Base-by-base conservation (phyloP, 1,284 basidiomycete genomes). In the Microbotryum saponariae region DNA sequence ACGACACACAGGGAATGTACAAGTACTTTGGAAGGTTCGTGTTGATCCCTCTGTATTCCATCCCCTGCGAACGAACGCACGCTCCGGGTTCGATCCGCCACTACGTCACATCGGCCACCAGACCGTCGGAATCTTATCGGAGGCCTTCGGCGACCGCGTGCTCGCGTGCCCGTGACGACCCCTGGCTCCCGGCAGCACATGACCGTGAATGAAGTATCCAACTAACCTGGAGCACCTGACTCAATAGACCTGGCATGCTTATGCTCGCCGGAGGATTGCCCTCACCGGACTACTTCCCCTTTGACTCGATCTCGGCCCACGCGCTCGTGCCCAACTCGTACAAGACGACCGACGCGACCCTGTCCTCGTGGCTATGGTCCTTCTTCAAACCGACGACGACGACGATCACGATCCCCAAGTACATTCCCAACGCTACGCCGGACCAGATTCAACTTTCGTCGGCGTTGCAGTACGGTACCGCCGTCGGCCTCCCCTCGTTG, bases 381-480 rank as follows among this genome's bases (percentile, higher is more conserved):
- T 75, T 88, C 18, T 84, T 91, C 67, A 76, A 79, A 50, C 78
- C 80, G 57, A 81, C 78, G 69, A 82, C 82, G 3, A 75, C 74
- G 21, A 71, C 77, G 9, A 75, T 89, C 59, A 78, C 77, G 5
- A 78, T 91, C 37, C 83, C 83, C 6, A 90, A 88, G 75, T 68
- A 73, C 72, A 62, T 71, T 8, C 62, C 69, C 67, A 75, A 16
- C 71, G 77, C 3, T 27, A 63, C 21, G 59, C 67, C 42, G 27
- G 78, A 53, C 70, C 73, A 74, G 4, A 73, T 90, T 47, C 85
- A 86, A 72, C 78, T 92, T 7, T 79, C 84, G 0, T 78, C 77
- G 10, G 80, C 84, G 18, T 78, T 92, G 33, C 89, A 92, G 74
- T 92, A 91, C 70, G 81, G 84, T 68, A 76, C 79, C 37, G 81